Conservation (phyloP, 164 flowering plant genomes). For the Tinospora cordifolia region DNA sequence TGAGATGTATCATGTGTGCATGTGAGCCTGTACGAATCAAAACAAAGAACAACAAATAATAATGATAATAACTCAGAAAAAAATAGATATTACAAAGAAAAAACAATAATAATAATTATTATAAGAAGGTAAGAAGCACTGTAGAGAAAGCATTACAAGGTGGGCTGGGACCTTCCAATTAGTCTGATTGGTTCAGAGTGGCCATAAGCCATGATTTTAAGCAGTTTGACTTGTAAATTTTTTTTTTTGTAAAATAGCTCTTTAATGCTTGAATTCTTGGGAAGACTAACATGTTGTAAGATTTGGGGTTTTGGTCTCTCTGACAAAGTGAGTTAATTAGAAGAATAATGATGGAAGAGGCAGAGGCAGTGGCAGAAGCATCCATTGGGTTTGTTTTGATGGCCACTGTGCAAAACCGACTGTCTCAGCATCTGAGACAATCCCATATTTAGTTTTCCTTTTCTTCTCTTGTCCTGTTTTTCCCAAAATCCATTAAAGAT, state of each 20-base stretch:
- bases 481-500: background rate
- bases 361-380: slow-evolving; percentile 1
- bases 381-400: slow-evolving; percentile 22
- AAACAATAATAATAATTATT: background rate
- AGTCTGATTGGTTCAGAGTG: too few relatives aligned
- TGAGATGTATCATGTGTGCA: slow-evolving; percentile 22
- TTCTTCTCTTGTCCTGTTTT: background rate
- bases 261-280: slow-evolving; percentile 11
- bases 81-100: background rate
- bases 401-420: slow-evolving; percentile 14
- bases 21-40: slow-evolving; percentile 16
- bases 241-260: too few relatives aligned
- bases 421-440: slow-evolving; percentile 15
- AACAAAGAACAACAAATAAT: background rate
- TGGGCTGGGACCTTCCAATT: background rate
- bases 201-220: too few relatives aligned
- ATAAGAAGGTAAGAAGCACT: background rate
- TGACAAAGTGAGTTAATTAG: background rate
- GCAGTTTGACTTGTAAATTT: too few relatives aligned
- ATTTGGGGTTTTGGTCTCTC: too few relatives aligned
- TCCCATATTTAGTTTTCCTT: background rate
- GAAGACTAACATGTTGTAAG: background rate
- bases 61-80: background rate
- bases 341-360: background rate
- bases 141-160: background rate